phyloP scores from a whole-genome alignment of 192 early-diverging fungal species.

The Umbelopsis sp. region DNA sequence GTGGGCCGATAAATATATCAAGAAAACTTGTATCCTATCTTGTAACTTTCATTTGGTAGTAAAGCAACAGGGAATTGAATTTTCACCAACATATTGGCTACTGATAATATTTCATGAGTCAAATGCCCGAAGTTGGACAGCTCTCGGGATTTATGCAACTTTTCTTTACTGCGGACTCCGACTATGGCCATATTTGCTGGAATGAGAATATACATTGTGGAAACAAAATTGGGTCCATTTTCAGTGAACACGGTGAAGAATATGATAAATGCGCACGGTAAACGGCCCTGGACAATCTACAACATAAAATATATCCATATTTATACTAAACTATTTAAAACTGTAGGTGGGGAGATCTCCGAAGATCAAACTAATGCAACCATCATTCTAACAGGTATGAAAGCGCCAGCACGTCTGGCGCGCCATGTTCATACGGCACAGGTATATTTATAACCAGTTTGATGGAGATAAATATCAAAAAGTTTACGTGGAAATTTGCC shows the following conservation, averaged over 20 bases:
- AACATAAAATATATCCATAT: not conserved
- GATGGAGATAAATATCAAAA: not conserved
- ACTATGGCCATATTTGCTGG: not conserved
- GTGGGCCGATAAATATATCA: too few species aligned
- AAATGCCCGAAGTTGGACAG: not conserved
- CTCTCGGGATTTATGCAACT: not conserved
- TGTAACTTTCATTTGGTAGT: too few species aligned
- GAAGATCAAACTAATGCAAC: not conserved
- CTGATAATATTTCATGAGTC: too few species aligned
- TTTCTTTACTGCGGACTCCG: not conserved
- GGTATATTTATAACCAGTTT: not conserved
- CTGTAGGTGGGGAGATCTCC: slow-evolving; percentile 9
- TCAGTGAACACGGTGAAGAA: slow-evolving; percentile 2
- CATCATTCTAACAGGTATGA: slow-evolving; percentile 22
- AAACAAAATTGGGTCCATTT: slow-evolving; percentile 12
- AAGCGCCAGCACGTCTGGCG: slow-evolving; percentile 3
- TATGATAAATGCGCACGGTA: slow-evolving; percentile 11
- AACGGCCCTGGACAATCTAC: not conserved
- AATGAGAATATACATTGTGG: slow-evolving; percentile 2
- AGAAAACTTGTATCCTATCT: too few species aligned
- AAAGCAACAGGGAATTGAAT: too few species aligned
- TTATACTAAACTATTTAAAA: not conserved
- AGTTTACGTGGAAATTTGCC: not conserved
- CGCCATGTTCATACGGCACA: slow-evolving; percentile 1
- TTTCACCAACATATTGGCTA: too few species aligned